Percentiles rank a stretch among this genome's conserved stretches.
These are phyloP conservation scores for Tillandsia fasciculata DNA, from an alignment of 176 grass and related monocot species.

Conservation along the genomic window DNA sequence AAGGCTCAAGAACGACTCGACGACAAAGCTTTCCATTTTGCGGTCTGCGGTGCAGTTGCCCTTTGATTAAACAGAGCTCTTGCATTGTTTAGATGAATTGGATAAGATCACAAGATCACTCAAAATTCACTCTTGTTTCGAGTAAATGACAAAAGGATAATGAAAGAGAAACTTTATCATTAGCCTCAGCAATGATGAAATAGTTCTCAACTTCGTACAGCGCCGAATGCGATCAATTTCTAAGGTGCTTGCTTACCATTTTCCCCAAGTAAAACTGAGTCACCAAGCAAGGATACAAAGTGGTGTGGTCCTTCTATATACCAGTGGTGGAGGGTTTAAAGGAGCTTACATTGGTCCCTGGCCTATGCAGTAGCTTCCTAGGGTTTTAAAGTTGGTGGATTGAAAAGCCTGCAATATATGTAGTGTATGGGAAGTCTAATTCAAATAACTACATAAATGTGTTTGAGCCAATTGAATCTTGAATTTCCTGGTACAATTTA, in stretches of 20 bases:
- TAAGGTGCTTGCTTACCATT: not conserved
- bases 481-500: too few species aligned
- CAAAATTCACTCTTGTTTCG: not conserved
- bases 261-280: conserved; percentile 3
- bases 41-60: not conserved
- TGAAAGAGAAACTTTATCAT: not conserved
- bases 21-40: not conserved
- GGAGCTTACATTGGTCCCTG: conserved; percentile 35
- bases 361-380: conserved; percentile 36
- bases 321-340: conserved; percentile 32
- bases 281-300: conserved; percentile 12
- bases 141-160: not conserved
- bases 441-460: conserved; percentile 8
- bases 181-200: not conserved
- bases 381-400: conserved; percentile 32
- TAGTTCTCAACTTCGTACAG: too few species aligned
- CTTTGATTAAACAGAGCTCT: not conserved
- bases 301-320: conserved; percentile 35
- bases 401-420: conserved; percentile 14
- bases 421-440: conserved; percentile 6
- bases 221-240: not conserved
- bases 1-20: too few species aligned
- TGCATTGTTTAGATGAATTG: not conserved
- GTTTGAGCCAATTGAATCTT: not conserved
- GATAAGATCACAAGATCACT: not conserved